These are phyloP conservation scores for Aspergillus ibericus DNA, from an alignment of 2,329 filamentous ascomycete species.

Conservation along the genomic window DNA sequence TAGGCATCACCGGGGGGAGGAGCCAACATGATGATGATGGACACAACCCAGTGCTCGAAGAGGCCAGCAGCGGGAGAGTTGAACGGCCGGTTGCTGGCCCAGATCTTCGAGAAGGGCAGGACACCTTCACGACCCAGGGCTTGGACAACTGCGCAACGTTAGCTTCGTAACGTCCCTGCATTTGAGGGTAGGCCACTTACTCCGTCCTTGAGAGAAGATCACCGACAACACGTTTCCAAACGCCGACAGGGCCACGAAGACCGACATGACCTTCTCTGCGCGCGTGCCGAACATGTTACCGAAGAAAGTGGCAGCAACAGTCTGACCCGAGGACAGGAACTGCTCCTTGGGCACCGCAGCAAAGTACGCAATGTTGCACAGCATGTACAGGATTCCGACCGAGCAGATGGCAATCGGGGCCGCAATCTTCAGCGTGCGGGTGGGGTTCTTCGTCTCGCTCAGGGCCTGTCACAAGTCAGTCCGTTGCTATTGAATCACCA, in stretches of 20 bases:
- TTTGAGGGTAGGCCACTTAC: conserved; percentile 21
- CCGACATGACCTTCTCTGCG: conserved; percentile 59
- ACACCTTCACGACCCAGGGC: conserved; percentile 71
- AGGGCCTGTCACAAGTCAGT: conserved; percentile 39
- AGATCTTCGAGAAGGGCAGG: conserved; percentile 65
- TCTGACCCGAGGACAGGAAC: conserved; percentile 54
- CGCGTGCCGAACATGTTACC: conserved; percentile 59
- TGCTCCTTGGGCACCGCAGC: conserved; percentile 58
- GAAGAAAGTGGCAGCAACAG: conserved; percentile 60
- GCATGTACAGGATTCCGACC: conserved; percentile 57
- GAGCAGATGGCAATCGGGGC: conserved; percentile 56
- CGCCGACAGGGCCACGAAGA: conserved; percentile 60
- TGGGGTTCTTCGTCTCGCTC: conserved; percentile 58
- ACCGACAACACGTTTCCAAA: conserved; percentile 64
- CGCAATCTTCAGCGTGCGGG: conserved; percentile 59
- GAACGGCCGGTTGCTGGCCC: conserved; percentile 68
- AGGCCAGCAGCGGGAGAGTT: conserved; percentile 60
- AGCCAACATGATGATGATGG: conserved; percentile 64
- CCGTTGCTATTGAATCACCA: conserved; percentile 16
- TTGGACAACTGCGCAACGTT: conserved; percentile 35
- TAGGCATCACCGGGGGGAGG: conserved; percentile 68
- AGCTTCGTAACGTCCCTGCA: background rate
- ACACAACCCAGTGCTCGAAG: conserved; percentile 66
- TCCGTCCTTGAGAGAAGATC: conserved; percentile 50
- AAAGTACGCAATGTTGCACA: conserved; percentile 61